These are phyloP conservation scores for Gentiana macrophylla DNA, from an alignment of 257 asterid genomes.

Conservation along the genomic window DNA sequence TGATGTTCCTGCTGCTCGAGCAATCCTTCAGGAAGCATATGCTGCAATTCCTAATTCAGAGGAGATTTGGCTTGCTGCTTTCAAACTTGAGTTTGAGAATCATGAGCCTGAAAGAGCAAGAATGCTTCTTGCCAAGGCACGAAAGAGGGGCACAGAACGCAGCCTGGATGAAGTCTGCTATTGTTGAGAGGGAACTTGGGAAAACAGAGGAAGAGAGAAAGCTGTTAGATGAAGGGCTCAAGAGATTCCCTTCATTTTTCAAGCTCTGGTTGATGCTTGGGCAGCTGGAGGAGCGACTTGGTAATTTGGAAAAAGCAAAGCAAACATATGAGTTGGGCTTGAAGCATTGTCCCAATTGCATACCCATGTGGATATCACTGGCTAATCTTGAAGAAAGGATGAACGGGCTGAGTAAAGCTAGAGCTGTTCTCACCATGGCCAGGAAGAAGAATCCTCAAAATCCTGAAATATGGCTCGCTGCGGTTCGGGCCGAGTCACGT, in stretches of 20 bases:
- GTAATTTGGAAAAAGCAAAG: constrained; percentile 52
- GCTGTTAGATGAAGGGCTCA: constrained; percentile 69
- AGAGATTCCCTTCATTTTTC: constrained; percentile 62
- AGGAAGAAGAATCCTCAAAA: constrained; percentile 72
- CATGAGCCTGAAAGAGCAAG: constrained; percentile 86
- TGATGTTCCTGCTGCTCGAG: constrained; percentile 88
- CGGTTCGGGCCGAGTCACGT: constrained; percentile 65
- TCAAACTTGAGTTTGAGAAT: constrained; percentile 96
- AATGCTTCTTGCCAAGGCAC: constrained; percentile 80
- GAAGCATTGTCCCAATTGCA: constrained; percentile 55
- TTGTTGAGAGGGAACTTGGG: constrained; percentile 85
- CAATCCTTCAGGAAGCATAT: constrained; percentile 88
- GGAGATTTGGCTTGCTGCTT: constrained; percentile 97
- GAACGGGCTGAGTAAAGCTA: constrained; percentile 60
- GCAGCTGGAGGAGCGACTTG: constrained; percentile 75
- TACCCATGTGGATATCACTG: constrained; percentile 78
- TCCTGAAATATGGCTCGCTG: constrained; percentile 88
- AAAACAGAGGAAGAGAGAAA: constrained; percentile 64
- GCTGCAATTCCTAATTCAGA: constrained; percentile 96
- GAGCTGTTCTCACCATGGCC: constrained; percentile 78
- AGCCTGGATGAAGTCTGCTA: constrained; percentile 99
- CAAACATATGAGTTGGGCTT: constrained; percentile 54
- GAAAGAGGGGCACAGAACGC: constrained; percentile 85
- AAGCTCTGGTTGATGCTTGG: constrained; percentile 91
- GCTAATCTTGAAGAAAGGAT: constrained; percentile 74